phyloP scores from a whole-genome alignment of 345 rosid genomes.

The Eucalyptus polyanthemos region DNA sequence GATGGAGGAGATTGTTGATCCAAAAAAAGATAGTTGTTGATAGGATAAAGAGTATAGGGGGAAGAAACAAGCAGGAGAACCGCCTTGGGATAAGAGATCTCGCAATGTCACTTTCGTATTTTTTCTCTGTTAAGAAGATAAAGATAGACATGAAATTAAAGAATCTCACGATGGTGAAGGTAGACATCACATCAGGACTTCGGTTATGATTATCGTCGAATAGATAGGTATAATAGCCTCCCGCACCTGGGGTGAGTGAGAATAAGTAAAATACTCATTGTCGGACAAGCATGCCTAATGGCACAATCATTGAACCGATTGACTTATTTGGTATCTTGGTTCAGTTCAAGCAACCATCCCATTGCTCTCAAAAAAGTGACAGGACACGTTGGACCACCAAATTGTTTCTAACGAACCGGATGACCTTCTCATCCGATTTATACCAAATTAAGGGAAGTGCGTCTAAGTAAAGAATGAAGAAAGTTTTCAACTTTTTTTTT shows the following conservation, averaged over 20 bases:
- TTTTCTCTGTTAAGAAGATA: rapidly evolving
- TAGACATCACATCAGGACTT: too few species aligned
- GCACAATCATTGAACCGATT: rapidly evolving
- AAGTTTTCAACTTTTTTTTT: not conserved
- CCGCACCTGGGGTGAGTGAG: rapidly evolving
- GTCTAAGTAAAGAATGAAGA: not conserved
- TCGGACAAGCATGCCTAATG: too few species aligned
- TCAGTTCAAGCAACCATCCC: rapidly evolving
- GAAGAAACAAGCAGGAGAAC: too few species aligned
- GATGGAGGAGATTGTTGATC: not conserved
- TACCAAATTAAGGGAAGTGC: not conserved
- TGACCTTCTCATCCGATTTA: not conserved
- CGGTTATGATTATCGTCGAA: rapidly evolving
- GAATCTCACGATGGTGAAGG: rapidly evolving
- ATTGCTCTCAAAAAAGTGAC: not conserved
- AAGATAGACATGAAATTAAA: rapidly evolving
- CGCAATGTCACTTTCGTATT: rapidly evolving
- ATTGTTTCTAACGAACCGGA: not conserved
- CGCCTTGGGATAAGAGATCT: rapidly evolving
- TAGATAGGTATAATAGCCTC: rapidly evolving
- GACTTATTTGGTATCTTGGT: too few species aligned
- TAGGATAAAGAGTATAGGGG: not conserved
- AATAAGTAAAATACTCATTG: too few species aligned
- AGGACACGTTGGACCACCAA: not conserved
- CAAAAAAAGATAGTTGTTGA: not conserved